phyloP scores from a whole-genome alignment of 768 basidiomycete genomes.

The Termitomyces sp. region DNA sequence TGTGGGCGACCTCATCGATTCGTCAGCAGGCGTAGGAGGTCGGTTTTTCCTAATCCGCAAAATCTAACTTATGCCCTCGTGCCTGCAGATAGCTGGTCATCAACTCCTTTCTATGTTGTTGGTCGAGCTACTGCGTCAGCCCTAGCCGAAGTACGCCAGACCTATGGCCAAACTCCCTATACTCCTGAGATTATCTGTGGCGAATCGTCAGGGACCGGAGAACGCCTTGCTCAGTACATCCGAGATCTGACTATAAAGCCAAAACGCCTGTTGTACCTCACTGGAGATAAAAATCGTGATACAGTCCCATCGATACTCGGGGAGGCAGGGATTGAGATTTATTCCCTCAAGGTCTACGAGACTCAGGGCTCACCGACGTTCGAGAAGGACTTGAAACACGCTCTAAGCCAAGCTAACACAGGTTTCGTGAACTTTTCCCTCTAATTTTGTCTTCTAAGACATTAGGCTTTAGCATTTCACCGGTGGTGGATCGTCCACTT shows the following conservation, averaged over 20 bases:
- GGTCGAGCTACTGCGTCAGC: constrained; percentile 60
- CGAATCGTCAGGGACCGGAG: constrained; percentile 61
- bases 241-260: constrained; percentile 29
- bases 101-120: constrained; percentile 75
- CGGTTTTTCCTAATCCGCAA: constrained; percentile 6
- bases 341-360: constrained; percentile 63
- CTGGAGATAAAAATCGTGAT: constrained; percentile 85
- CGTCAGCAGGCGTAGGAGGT: not conserved
- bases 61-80: constrained; percentile 2
- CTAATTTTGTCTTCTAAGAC: constrained; percentile 3
- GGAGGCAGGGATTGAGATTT: constrained; percentile 41
- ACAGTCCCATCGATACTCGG: constrained; percentile 52
- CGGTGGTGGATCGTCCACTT: constrained; percentile 75
- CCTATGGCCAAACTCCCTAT: constrained; percentile 21
- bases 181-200: constrained; percentile 34
- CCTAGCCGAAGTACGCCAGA: constrained; percentile 33
- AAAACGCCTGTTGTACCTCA: constrained; percentile 63
- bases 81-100: constrained; percentile 44
- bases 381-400: constrained; percentile 35
- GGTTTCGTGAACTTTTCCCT: constrained; percentile 14
- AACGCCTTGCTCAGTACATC: constrained; percentile 65
- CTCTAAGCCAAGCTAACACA: constrained; percentile 23
- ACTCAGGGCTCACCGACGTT: constrained; percentile 59
- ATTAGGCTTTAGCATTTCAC: constrained; percentile 14
- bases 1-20: constrained; percentile 23